Base-by-base conservation (phyloP, 306 rosid species). In the Astragalus glycyphyllos region DNA sequence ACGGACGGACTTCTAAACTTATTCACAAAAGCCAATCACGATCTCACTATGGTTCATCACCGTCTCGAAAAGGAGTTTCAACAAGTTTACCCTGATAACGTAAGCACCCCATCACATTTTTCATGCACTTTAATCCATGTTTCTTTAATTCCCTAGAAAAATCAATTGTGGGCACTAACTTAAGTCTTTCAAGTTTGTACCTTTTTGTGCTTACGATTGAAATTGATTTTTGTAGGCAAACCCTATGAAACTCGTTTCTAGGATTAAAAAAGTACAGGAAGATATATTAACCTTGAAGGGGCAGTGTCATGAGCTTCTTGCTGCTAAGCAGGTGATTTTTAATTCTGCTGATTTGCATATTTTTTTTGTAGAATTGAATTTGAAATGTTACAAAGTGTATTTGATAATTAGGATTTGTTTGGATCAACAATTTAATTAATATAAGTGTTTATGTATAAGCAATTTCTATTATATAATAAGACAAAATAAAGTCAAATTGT, bases 51-150 rank as follows among this genome's bases (percentile, higher is more conserved):
- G n/a, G 74, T 76, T 63, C 71, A 74, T 26, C 73, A 60, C 47
- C 82, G 81, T 75, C 97, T 93, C 71, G 92, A 93, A 54, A 88
- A 74, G 73, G 98, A 93, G 77, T 93, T 90, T 65, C 92, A 88
- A 34, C 92, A 78, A 10, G 54, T 81, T 20, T 93, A 93, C 86
- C 94, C 96, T 3, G 81, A 93, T n/a, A 88, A 81, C 15, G 97
- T 90, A 73, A 65, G 77, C 61, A 4, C 29, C 38, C 65, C 58
- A 13, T 70, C 11, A 9, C 69, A 10, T 0, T 49, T 69, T 67
- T 59, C 61, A 9, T 34, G 38, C 34, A 5, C 58, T 34, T 12
- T 37, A 20, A 54, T 46, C 6, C 23, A 0, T 14, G 13, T 5
- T 35, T 57, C 57, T 70, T 16, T 17, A 4, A 68, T 74, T 61